Conservation (phyloP, 208 protist genomes). For the Trypanosoma caninum region DNA sequence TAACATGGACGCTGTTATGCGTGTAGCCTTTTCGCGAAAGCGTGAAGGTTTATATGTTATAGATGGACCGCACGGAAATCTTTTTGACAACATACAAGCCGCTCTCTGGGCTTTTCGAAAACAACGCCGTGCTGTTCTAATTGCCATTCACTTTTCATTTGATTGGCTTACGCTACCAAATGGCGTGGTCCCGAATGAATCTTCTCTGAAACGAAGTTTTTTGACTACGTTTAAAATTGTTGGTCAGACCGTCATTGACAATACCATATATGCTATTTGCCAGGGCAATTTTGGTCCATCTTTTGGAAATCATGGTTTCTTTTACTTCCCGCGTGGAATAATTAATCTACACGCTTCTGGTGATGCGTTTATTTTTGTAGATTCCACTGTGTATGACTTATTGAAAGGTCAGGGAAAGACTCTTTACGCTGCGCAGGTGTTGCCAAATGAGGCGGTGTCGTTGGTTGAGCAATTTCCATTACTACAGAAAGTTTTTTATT, state of each 20-base stretch:
- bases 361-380: slow-evolving; percentile 58
- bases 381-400: slow-evolving; percentile 21
- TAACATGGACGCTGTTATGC: slow-evolving; percentile 37
- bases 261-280: slow-evolving; percentile 66
- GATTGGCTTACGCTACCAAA: slow-evolving; percentile 50
- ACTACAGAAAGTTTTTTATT: slow-evolving; percentile 10
- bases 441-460: neutral
- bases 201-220: slow-evolving; percentile 33
- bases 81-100: slow-evolving; percentile 76
- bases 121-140: slow-evolving; percentile 56
- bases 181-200: slow-evolving; percentile 52
- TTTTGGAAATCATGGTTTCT: slow-evolving; percentile 50
- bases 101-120: slow-evolving; percentile 71
- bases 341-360: slow-evolving; percentile 44
- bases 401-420: slow-evolving; percentile 1
- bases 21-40: slow-evolving; percentile 53
- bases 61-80: slow-evolving; percentile 58
- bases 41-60: slow-evolving; percentile 53
- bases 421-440: slow-evolving; percentile 12
- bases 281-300: slow-evolving; percentile 65
- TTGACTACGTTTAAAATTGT: slow-evolving; percentile 76
- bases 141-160: slow-evolving; percentile 55
- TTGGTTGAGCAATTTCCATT: slow-evolving; percentile 7
- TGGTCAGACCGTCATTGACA: slow-evolving; percentile 52
- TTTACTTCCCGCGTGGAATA: slow-evolving; percentile 61